phyloP scores from a whole-genome alignment of 2,329 filamentous ascomycete genomes.

The Trichoderma harzianum region DNA sequence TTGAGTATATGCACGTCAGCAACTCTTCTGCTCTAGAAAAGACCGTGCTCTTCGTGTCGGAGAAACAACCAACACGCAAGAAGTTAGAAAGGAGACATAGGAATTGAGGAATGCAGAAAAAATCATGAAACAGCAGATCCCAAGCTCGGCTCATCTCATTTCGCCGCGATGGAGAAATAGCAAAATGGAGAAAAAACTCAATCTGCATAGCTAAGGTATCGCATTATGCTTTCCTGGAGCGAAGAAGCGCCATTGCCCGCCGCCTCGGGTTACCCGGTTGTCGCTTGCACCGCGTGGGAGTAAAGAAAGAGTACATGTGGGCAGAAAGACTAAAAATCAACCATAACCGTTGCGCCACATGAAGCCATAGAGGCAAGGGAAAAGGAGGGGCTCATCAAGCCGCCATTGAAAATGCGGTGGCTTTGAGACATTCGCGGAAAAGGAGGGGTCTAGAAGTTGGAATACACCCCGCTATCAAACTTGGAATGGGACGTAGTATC shows the following conservation, averaged over 20 bases:
- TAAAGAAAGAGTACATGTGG: neutral
- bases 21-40: neutral
- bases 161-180: neutral
- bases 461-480: neutral
- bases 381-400: neutral
- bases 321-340: neutral
- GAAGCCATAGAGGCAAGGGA: neutral
- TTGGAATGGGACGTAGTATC: neutral
- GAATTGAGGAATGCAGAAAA: neutral
- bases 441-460: neutral
- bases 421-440: neutral
- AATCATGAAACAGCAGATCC: neutral
- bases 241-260: neutral
- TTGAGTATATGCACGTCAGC: slow-evolving; percentile 3
- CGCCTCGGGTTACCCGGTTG: slow-evolving; percentile 1
- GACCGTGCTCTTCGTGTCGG: neutral
- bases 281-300: neutral
- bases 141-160: neutral
- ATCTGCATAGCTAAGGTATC: neutral
- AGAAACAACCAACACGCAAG: neutral
- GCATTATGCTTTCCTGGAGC: neutral
- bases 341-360: neutral
- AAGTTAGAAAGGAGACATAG: neutral
- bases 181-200: neutral
- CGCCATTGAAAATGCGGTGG: neutral